Percentiles rank a stretch among this genome's conserved stretches.
These are phyloP conservation scores for Boletus sp. DNA, from an alignment of 1,284 basidiomycete species.

Conservation along the genomic window DNA sequence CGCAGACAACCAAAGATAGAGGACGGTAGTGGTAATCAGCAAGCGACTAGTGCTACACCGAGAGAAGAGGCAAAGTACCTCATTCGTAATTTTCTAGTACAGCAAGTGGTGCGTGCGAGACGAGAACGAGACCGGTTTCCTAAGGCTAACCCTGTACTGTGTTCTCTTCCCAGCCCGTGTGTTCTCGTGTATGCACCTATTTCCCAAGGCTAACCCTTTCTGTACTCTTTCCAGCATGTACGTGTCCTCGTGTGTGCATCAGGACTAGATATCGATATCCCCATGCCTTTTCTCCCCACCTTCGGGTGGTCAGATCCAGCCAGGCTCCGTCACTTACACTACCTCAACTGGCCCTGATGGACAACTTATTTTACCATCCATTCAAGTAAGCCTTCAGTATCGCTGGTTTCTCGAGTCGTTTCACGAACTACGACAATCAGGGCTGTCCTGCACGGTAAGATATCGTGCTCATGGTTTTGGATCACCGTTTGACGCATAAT, in stretches of 20 bases:
- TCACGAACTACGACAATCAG: slow-evolving; percentile 41
- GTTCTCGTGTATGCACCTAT: too few relatives aligned
- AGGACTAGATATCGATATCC: too few relatives aligned
- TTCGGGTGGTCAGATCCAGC: slow-evolving; percentile 44
- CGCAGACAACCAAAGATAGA: background rate
- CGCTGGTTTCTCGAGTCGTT: slow-evolving; percentile 17
- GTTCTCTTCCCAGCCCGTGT: too few relatives aligned
- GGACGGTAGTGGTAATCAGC: too few relatives aligned
- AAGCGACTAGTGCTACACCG: too few relatives aligned
- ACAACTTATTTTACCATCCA: slow-evolving; percentile 61
- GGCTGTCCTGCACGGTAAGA: slow-evolving; percentile 69
- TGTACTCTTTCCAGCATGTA: too few relatives aligned
- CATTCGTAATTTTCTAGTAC: slow-evolving; percentile 6
- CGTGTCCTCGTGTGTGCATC: too few relatives aligned
- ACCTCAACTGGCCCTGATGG: slow-evolving; percentile 64
- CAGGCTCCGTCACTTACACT: slow-evolving; percentile 71
- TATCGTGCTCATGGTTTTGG: slow-evolving; percentile 4
- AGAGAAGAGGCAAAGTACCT: background rate
- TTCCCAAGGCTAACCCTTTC: too few relatives aligned
- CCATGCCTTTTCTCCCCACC: slow-evolving; percentile 39
- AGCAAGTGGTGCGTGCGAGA: background rate
- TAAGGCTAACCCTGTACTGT: too few relatives aligned
- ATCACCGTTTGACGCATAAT: slow-evolving; percentile 26
- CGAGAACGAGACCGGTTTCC: too few relatives aligned
- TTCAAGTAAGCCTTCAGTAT: slow-evolving; percentile 59